These are phyloP conservation scores for Parachlorella kessleri DNA, from an alignment of 139 green algal species.

Conservation along the genomic window DNA sequence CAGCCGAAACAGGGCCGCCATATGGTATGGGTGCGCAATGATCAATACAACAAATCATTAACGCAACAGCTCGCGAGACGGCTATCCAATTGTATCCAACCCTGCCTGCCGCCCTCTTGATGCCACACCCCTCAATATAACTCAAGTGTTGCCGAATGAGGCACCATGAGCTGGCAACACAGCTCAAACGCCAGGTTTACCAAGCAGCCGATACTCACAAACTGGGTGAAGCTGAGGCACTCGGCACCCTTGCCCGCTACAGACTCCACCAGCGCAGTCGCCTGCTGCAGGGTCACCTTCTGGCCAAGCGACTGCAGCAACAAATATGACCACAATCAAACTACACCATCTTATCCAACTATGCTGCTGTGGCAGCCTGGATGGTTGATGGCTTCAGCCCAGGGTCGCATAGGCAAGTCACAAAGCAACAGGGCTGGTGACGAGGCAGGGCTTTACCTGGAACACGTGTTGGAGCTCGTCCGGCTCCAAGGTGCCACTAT, in stretches of 20 bases:
- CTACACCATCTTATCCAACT: background rate
- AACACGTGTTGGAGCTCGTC: conserved; percentile 54
- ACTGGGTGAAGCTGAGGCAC: background rate
- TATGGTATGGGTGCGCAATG: too few species aligned
- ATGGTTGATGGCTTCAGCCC: background rate
- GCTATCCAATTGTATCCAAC: background rate
- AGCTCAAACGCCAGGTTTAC: background rate
- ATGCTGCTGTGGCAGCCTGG: background rate
- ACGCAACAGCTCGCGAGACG: too few species aligned
- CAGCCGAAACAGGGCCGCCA: too few species aligned
- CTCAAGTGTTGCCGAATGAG: background rate
- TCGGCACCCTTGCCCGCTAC: background rate
- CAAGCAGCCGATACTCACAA: background rate
- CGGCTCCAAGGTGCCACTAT: conserved; percentile 50
- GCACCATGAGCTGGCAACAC: background rate
- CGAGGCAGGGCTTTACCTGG: conserved; percentile 41
- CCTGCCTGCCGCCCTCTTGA: background rate
- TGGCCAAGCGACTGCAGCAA: background rate
- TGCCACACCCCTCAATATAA: background rate
- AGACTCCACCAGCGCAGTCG: background rate
- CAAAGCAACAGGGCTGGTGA: background rate
- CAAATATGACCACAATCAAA: background rate
- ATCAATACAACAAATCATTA: too few species aligned
- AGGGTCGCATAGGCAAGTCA: background rate
- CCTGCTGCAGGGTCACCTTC: conserved; percentile 2